Evolutionary conservation across 176 grass and related monocot genomes (phyloP).

Genomic region (Pontederia paniculata): DNA sequence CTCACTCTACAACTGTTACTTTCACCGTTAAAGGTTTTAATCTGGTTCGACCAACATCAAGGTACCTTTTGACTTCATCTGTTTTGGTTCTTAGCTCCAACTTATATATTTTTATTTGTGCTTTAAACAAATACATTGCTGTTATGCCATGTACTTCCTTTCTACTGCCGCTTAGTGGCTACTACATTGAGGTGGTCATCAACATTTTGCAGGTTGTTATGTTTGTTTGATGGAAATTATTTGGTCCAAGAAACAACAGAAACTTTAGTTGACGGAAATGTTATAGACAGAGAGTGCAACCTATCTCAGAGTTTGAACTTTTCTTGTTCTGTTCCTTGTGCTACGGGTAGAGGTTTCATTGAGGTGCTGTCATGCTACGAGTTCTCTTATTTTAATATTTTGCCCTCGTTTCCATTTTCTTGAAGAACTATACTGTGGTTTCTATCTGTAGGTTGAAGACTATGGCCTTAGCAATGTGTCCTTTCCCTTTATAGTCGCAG

Average conservation of each 20-base stretch:
- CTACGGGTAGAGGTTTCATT: constrained; percentile 74
- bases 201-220: constrained; percentile 53
- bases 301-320: constrained; percentile 53
- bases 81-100: neutral
- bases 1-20: constrained; percentile 33
- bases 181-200: constrained; percentile 3
- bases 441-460: constrained; percentile 66
- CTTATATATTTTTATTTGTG: neutral
- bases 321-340: constrained; percentile 61
- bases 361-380: constrained; percentile 36
- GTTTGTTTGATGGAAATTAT: constrained; percentile 69
- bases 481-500: constrained; percentile 96
- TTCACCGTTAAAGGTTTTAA: constrained; percentile 75
- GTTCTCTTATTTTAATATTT: neutral
- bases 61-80: constrained; percentile 29
- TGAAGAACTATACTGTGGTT: neutral
- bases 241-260: constrained; percentile 55
- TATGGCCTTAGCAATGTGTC: constrained; percentile 71
- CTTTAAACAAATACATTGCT: neutral
- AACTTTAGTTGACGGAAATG: constrained; percentile 24
- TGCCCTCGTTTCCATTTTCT: constrained; percentile 8
- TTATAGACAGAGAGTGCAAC: constrained; percentile 22
- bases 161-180: no score
- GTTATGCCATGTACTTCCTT: no score
- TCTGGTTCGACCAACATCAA: constrained; percentile 52